Evolutionary conservation across 1,284 basidiomycete genomes (phyloP).

Genomic region (Chalciporus sp.): DNA sequence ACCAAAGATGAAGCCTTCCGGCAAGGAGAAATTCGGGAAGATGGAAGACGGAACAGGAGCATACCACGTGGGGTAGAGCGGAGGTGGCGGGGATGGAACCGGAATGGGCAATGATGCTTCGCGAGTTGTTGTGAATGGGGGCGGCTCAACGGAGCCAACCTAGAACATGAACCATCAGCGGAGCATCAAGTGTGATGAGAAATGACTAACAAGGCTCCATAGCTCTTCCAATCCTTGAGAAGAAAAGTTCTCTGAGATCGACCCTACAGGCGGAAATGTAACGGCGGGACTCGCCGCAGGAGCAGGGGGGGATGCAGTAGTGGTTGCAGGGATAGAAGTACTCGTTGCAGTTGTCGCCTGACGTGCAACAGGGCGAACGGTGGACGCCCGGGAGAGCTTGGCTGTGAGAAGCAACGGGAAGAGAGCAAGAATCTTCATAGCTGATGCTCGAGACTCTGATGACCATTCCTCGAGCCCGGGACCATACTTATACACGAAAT

Average conservation of each 20-base stretch:
- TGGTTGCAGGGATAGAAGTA: too few relatives aligned
- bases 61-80: conserved; percentile 49
- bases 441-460: too few relatives aligned
- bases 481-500: too few relatives aligned
- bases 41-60: conserved; percentile 43
- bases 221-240: conserved; percentile 39
- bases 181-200: not conserved
- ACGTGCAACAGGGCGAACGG: too few relatives aligned
- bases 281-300: not conserved
- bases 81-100: conserved; percentile 19
- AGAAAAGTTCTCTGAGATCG: conserved; percentile 29
- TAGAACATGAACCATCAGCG: conserved; percentile 15
- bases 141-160: conserved; percentile 47
- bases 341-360: too few relatives aligned
- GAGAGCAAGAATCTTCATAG: too few relatives aligned
- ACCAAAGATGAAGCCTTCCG: conserved; percentile 47
- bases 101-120: conserved; percentile 41
- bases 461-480: too few relatives aligned
- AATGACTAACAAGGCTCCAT: conserved; percentile 43
- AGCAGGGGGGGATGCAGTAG: too few relatives aligned
- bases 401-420: too few relatives aligned
- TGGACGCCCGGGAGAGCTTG: too few relatives aligned
- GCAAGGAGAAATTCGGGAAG: conserved; percentile 43
- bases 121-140: conserved; percentile 48
- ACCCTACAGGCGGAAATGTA: too few relatives aligned